Evolutionary conservation across 2,329 filamentous ascomycete genomes (phyloP), one percentile per base, ranked within the genome.

Genomic region (Hypocrella siamensis): DNA sequence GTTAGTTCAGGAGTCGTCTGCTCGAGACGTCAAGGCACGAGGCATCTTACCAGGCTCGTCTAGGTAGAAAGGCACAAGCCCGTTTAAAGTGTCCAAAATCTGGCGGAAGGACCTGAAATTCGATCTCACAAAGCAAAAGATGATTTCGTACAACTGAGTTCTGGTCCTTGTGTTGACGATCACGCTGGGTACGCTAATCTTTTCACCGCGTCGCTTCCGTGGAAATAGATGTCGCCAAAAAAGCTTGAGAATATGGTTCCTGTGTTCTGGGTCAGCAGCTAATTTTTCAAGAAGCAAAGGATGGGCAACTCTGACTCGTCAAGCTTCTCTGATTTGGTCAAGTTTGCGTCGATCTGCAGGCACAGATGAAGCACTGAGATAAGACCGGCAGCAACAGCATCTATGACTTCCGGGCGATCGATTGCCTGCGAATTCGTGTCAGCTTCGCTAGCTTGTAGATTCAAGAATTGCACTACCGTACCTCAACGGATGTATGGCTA

Each of bases 141-240:
- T 53, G 19, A 79, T 63, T 27, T 70, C 65, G 39, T 72, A 73
- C 6, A 85, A 52, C 39, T 66, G 65, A 17, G 60, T 55, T 17
- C 79, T 64, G 7, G 74, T 75, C 19, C 59, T 45, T 3, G 54
- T 51, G 36, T 72, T 62, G 30, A 82, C 56, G 5, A 71, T 44
- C 17, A 61, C 54, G 7, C 28, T 53, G 15, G 47, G 60, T 35
- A 52, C 56, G 30, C 37, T 51, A 18, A 43, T 25, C 12, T 22
- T 31, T 11, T 33, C 34, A 5, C 34, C 16, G 6, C 27, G 28
- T 6, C 33, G 27, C 26, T 34, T 40, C 10, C 19, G 25, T 16
- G 79, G 78, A 41, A 83, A 83, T 1, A 85, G 56, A 42, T 79
- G 75, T 34, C 58, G 67, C 46, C 63, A 68, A 41, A 84, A 71